Evolutionary conservation across 257 asterid genomes (phyloP), one percentile per base, ranked within the genome.

Genomic region (Nicotiana tabacum): DNA sequence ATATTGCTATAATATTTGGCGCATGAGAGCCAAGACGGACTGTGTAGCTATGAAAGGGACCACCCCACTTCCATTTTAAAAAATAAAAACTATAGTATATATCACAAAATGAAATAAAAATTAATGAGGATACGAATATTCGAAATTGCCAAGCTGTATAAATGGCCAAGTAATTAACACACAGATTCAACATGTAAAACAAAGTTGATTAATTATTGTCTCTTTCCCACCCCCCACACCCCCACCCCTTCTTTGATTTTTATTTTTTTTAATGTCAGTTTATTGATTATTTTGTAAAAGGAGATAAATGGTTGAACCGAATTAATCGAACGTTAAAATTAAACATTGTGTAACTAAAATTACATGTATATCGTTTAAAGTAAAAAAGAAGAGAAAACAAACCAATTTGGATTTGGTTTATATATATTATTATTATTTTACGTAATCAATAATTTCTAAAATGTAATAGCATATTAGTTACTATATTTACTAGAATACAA

Each of bases 121-220:
- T 18, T 5, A 21, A 79, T 72, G 83, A 66, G 74, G 61, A 24
- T 12, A 70, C 80, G 84, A 74, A 87, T 87, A 87, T 87, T 84
- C 87, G 39, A 70, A 43, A 57, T 79, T 72, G 89, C 87, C 81
- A 69, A 79, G 32, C 84, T 82, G 85, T 78, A 64, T 58, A 37
- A 29, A 7, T n/a, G 57, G 68, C 76, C 82, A 83, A 60, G 21
- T 5, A 78, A 80, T 24, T 70, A 58, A 66, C 82, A 80, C 77
- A 78, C 69, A 82, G 80, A 29, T 78, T 68, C 67, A 82, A 35
- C 77, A 35, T 66, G 66, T 68, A 77, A 82, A 86, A 84, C 86
- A 84, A 70, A 16, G 67, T 61, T 39, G 39, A 13, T 43, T 46
- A 46, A 46, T 72, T 46, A 72, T 24, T 46, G 39, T 56, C 82